Conservation (phyloP, 1,284 basidiomycete species). For the Phaffia rhodozyma region DNA sequence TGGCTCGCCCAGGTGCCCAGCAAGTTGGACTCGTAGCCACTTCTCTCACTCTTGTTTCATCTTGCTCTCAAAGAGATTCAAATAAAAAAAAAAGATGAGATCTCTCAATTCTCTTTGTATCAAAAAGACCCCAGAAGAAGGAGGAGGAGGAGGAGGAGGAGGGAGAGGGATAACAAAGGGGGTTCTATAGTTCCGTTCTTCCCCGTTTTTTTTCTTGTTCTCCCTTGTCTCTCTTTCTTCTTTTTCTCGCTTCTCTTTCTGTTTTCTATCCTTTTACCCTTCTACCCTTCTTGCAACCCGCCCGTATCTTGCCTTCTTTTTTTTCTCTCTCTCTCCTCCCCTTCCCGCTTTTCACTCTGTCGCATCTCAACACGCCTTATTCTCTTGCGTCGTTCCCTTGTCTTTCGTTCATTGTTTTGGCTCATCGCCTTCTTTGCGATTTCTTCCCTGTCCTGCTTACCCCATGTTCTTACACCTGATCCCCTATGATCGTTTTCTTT, state of each 20-base stretch:
- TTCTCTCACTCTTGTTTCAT: too few species aligned
- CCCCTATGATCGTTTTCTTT: not conserved
- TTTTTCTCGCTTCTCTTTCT: not conserved
- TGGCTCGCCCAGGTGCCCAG: constrained; percentile 67
- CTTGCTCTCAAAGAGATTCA: too few species aligned
- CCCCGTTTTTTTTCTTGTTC: not conserved
- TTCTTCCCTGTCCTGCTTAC: too few species aligned
- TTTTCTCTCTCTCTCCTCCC: not conserved
- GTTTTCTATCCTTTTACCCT: too few species aligned
- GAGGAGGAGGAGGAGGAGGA: not conserved
- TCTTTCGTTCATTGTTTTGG: not conserved
- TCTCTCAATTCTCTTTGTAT: too few species aligned
- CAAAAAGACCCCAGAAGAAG: too few species aligned
- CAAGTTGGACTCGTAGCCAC: too few species aligned
- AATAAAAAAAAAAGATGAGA: too few species aligned
- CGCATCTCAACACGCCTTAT: not conserved
- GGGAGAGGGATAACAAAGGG: too few species aligned
- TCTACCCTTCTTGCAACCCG: not conserved
- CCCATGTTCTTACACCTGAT: too few species aligned
- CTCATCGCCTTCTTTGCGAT: too few species aligned
- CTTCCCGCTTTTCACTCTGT: not conserved
- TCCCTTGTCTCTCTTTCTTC: not conserved
- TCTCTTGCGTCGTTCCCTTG: not conserved
- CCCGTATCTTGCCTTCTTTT: not conserved
- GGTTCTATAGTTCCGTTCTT: too few species aligned